Base-by-base conservation (phyloP, 1,139 yeast species). In the Chernovozyma sophiae-reginae region DNA sequence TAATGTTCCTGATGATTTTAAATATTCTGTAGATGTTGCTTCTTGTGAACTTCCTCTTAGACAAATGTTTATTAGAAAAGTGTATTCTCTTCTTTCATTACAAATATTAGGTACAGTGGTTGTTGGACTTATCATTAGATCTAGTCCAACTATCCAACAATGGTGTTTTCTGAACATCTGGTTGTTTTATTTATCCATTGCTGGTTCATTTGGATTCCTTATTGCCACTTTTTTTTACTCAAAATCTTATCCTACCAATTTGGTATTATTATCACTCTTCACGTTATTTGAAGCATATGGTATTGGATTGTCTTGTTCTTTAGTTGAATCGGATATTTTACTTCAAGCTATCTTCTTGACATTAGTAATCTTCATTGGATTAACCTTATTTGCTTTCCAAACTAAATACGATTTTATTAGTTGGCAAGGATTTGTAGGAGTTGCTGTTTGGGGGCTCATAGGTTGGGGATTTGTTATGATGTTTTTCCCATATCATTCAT, bases 331-430 rank as follows among this genome's bases (percentile, higher is more conserved):
- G 2, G 71, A 68, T 12, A 68, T 83, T 17, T 80, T 89, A 3
- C 56, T 86, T 19, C 81, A 85, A 52, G 96, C 96, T 0, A 65
- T 86, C 15, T 56, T 79, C 30, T 69, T 87, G 39, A 87, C 96
- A 0, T 58, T 76, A 20, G 62, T 84, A 13, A 74, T 87, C 5
- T 87, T 87, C 44, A 60, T 79, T 22, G 95, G 95, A 0, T 76
- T 87, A 41, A 81, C 95, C 0, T 35, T 78, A 19, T 81, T 86
- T 60, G 92, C 96, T 3, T 67, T 83, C 58, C 95, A 87, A 56
- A 75, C 90, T n/a, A 81, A 77, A 53, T 85, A 85, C 52, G 95
- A 86, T 55, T 79, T 84, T 53, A 75, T 82, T 11, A 72, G 83
- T 40, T 81, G 89, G 81, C 79, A 80, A 42, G 83, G 87, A 14